Conservation (phyloP, 2,329 filamentous ascomycete species). For the Arachnomyces sp. region DNA sequence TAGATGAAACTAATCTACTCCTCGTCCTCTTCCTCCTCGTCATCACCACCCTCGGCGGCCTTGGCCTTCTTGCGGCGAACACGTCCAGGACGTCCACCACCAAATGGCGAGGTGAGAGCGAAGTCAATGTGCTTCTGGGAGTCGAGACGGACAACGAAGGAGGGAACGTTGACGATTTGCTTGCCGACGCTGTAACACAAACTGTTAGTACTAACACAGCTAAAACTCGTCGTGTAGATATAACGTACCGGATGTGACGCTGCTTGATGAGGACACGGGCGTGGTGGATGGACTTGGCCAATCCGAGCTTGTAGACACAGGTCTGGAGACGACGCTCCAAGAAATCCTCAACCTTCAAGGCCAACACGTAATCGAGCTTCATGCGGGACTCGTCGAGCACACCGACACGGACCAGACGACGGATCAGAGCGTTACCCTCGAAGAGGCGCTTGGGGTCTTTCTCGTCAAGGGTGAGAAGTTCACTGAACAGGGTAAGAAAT, state of each 20-base stretch:
- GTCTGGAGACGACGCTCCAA: constrained; percentile 99
- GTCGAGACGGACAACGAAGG: constrained; percentile 98
- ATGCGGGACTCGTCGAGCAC: constrained; percentile 99
- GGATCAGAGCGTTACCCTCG: constrained; percentile 99
- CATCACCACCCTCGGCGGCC: constrained; percentile 67
- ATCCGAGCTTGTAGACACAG: constrained; percentile 99
- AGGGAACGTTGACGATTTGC: constrained; percentile 99
- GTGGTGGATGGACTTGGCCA: constrained; percentile 99
- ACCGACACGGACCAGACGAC: constrained; percentile 98
- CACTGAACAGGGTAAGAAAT: constrained; percentile 51
- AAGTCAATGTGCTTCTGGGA: constrained; percentile 99
- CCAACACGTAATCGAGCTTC: constrained; percentile 99
- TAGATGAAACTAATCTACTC: constrained; percentile 46
- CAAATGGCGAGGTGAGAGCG: constrained; percentile 91
- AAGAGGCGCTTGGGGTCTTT: constrained; percentile 99
- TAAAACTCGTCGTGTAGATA: neutral
- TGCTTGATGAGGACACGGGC: constrained; percentile 99
- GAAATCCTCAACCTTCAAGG: constrained; percentile 99
- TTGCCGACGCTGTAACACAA: constrained; percentile 68
- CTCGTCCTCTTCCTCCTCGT: constrained; percentile 70
- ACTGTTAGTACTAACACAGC: constrained; percentile 4
- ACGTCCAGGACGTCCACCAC: constrained; percentile 92
- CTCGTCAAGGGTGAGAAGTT: constrained; percentile 99
- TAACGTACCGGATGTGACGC: constrained; percentile 80
- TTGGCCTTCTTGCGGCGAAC: constrained; percentile 99